These are phyloP conservation scores for Hymenoscyphus salicellus DNA, from an alignment of 2,329 filamentous ascomycete genomes.

Conservation along the genomic window DNA sequence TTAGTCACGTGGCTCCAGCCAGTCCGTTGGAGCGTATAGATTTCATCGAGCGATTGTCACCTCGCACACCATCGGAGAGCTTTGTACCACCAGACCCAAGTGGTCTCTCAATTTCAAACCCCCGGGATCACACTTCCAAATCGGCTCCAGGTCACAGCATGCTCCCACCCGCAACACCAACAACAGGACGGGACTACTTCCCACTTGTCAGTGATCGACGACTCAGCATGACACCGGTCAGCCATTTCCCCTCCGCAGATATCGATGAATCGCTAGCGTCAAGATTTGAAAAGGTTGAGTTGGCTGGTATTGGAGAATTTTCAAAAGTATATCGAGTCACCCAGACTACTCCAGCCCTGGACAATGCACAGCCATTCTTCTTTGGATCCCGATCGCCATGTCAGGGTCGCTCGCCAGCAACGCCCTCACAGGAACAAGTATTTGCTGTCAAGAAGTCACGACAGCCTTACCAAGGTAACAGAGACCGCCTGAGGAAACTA, in stretches of 20 bases:
- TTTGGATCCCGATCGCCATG: slow-evolving; percentile 47
- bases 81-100: slow-evolving; percentile 77
- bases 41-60: slow-evolving; percentile 52
- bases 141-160: slow-evolving; percentile 40
- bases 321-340: slow-evolving; percentile 85
- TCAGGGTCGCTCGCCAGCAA: slow-evolving; percentile 49
- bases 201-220: slow-evolving; percentile 55
- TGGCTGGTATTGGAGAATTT: slow-evolving; percentile 85
- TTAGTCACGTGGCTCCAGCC: slow-evolving; percentile 50
- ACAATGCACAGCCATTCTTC: slow-evolving; percentile 40
- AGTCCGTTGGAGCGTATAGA: slow-evolving; percentile 58
- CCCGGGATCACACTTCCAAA: slow-evolving; percentile 37
- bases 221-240: slow-evolving; percentile 66
- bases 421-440: slow-evolving; percentile 56
- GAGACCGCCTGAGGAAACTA: slow-evolving; percentile 78
- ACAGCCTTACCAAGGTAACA: slow-evolving; percentile 71
- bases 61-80: slow-evolving; percentile 75
- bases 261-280: slow-evolving; percentile 71
- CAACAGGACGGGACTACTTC: slow-evolving; percentile 54
- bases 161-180: slow-evolving; percentile 79
- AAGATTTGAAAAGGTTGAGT: slow-evolving; percentile 77
- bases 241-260: slow-evolving; percentile 66
- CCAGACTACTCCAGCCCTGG: slow-evolving; percentile 38
- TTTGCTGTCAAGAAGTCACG: slow-evolving; percentile 95
- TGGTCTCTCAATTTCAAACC: slow-evolving; percentile 74